Evolutionary conservation across 345 rosid species (phyloP).

Genomic region (Hevea brasiliensis): DNA sequence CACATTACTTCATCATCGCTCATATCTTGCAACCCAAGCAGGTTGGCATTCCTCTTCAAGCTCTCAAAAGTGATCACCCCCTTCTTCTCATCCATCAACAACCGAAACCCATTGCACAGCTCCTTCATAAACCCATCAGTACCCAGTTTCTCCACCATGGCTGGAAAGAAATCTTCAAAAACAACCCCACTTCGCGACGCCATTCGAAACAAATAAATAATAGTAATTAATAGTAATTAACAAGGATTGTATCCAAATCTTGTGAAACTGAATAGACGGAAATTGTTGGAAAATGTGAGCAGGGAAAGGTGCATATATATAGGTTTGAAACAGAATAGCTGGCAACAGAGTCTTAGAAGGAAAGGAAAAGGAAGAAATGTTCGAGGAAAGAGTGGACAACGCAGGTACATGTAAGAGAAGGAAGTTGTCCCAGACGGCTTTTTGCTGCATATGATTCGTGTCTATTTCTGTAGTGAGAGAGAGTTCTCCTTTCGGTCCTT

Average conservation of each 20-base stretch:
- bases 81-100: conserved; percentile 49
- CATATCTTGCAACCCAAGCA: conserved; percentile 47
- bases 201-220: conserved; percentile 30
- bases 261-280: too few relatives aligned
- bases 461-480: conserved; percentile 2
- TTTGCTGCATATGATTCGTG: conserved; percentile 15
- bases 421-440: conserved; percentile 3
- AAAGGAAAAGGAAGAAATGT: background rate
- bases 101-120: conserved; percentile 48
- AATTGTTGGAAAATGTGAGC: background rate
- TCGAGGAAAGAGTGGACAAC: conserved; percentile 17
- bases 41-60: conserved; percentile 42
- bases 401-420: conserved; percentile 26
- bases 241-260: too few relatives aligned
- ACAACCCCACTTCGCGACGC: conserved; percentile 23
- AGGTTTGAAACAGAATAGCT: background rate
- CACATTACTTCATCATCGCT: conserved; percentile 43
- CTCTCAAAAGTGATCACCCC: conserved; percentile 53
- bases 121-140: conserved; percentile 55
- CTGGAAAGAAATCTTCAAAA: conserved; percentile 58
- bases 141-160: conserved; percentile 51
- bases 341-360: conserved; percentile 9
- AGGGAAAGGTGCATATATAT: conserved; percentile 12
- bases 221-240: too few relatives aligned
- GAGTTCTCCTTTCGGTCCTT: conserved; percentile 22